Percentiles rank a stretch among this genome's conserved stretches.
Conservation (phyloP, 2,329 filamentous ascomycete genomes). For the Calonectria naviculata region DNA sequence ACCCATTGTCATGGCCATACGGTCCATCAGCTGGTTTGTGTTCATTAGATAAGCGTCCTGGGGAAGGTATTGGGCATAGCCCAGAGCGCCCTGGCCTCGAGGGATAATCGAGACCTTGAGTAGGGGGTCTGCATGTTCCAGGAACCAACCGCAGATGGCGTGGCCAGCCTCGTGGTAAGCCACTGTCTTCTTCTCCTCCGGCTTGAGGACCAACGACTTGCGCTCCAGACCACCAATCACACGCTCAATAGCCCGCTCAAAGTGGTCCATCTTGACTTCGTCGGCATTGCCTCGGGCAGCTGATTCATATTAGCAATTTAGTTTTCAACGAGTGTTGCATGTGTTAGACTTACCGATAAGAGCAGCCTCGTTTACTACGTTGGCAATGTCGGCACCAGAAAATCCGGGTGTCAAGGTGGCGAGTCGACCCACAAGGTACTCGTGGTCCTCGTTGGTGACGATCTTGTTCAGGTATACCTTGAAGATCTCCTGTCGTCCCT, state of each 20-base stretch:
- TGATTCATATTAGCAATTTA: conserved; percentile 49
- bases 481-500: conserved; percentile 96
- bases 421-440: conserved; percentile 87
- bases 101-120: conserved; percentile 99
- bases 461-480: conserved; percentile 94
- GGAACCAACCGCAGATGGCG: conserved; percentile 98
- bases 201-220: conserved; percentile 93
- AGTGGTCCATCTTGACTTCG: conserved; percentile 87
- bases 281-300: conserved; percentile 86
- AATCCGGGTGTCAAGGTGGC: conserved; percentile 96
- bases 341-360: conserved; percentile 79
- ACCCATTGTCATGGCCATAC: conserved; percentile 99
- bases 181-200: conserved; percentile 94
- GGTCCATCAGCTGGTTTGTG: conserved; percentile 95
- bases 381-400: conserved; percentile 97
- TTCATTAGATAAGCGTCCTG: conserved; percentile 96
- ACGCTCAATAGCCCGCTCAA: conserved; percentile 97
- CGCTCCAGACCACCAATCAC: conserved; percentile 97
- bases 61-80: conserved; percentile 98
- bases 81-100: conserved; percentile 90
- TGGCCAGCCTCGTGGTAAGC: conserved; percentile 99
- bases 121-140: conserved; percentile 94
- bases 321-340: neutral
- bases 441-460: conserved; percentile 89
- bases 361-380: conserved; percentile 97